Evolutionary conservation across 2,329 filamentous ascomycete species (phyloP), one percentile per base, ranked within the genome.

Genomic region (Pseudopithomyces chartarum): DNA sequence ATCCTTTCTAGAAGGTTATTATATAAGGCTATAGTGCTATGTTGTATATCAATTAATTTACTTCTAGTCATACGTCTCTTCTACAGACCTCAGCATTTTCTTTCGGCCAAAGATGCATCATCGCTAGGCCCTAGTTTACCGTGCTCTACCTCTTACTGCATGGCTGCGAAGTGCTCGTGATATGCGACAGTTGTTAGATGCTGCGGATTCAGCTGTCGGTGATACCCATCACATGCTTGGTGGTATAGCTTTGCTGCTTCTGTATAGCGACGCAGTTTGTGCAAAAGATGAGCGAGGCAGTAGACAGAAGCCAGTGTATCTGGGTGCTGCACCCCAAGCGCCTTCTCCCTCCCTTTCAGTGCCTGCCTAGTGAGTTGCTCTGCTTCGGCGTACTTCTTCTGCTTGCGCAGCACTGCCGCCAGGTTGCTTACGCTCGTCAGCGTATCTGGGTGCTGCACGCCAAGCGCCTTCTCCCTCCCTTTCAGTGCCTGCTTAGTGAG

Each of bases 101-200:
- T 43, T n/a, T 39, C 36, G 36, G 36, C 36, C 36, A 43, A 43
- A 43, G 19, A 43, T 43, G 47, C 13, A 36, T 17, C 47, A 23
- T 38, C 32, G 32, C 33, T 20, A n/a, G 15, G 23, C 13, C 29
- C 34, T 50, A 20, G n/a, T 26, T 29, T n/a, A 17, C 26, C 17
- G 29, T 44, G 38, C 49, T 52, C 38, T 32, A 33, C 22, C 49
- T 42, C 39, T 43, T 43, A 38, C 23, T 52, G 49, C 38, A 52
- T 42, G 13, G 22, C 49, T 52, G 19, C 17, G 23, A 36, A 52
- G 23, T 52, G 20, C 20, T 34, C 26, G 36, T n/a, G 38, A 23
- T 42, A 54, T 22, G 51, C 51, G n/a, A 54, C 26, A 32, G 51
- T 54, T 46, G 26, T 47, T 46, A 29, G 42, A 39, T 54, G 42